Conservation (phyloP, 345 rosid genomes). For the Triadica sebifera region DNA sequence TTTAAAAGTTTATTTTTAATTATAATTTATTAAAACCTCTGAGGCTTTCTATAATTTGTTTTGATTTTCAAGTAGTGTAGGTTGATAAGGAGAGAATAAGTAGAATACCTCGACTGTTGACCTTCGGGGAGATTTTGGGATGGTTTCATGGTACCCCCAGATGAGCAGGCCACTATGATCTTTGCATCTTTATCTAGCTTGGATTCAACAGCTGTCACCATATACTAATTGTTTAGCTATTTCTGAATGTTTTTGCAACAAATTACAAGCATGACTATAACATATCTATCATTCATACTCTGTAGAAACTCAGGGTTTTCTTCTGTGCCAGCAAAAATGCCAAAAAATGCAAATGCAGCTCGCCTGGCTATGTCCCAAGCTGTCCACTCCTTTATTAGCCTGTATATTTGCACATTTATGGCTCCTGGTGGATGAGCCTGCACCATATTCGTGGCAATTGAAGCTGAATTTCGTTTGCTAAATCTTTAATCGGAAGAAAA, state of each 20-base stretch:
- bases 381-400: conserved; percentile 96
- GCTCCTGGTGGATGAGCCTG: conserved; percentile 91
- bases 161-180: conserved; percentile 90
- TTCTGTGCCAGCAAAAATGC: conserved; percentile 96
- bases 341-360: conserved; percentile 93
- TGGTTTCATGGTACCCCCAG: conserved; percentile 89
- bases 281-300: conserved; percentile 32
- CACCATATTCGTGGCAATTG: neutral
- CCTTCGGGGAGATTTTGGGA: conserved; percentile 91
- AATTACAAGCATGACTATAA: conserved; percentile 9
- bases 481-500: too few relatives aligned
- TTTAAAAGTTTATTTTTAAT: too few relatives aligned
- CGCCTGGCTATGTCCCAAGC: conserved; percentile 99
- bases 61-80: too few relatives aligned
- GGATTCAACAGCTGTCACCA: conserved; percentile 66
- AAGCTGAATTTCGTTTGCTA: too few relatives aligned
- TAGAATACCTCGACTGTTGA: conserved; percentile 74
- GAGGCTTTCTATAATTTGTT: too few relatives aligned
- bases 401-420: conserved; percentile 82
- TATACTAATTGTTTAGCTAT: neutral
- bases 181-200: conserved; percentile 72
- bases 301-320: conserved; percentile 87
- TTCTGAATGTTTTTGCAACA: neutral
- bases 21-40: too few relatives aligned
- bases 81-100: neutral